Evolutionary conservation across 75 land plant genomes (phyloP).

Genomic region (Cryptomeria japonica): DNA sequence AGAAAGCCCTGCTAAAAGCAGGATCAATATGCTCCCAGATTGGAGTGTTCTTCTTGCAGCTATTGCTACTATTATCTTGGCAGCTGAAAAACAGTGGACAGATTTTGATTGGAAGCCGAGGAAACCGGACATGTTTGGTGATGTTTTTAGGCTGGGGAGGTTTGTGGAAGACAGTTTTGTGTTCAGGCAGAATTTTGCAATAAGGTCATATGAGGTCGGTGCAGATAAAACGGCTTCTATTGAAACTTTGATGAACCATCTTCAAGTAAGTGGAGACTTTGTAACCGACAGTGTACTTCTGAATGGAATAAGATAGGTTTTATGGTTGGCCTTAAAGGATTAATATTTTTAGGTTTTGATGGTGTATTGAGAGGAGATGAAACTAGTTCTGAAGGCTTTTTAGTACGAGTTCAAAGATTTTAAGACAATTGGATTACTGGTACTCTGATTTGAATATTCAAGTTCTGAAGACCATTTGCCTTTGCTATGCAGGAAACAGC

Average conservation of each 20-base stretch:
- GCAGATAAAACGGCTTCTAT: constrained; percentile 76
- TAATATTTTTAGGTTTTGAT: not conserved
- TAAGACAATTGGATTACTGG: not conserved
- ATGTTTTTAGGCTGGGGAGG: constrained; percentile 54
- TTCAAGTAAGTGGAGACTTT: constrained; percentile 47
- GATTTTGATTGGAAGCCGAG: constrained; percentile 21
- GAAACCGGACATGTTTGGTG: constrained; percentile 32
- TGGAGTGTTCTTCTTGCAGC: constrained; percentile 87
- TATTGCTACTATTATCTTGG: constrained; percentile 72
- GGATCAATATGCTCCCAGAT: constrained; percentile 69
- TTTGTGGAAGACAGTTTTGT: constrained; percentile 64
- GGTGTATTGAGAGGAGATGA: not conserved
- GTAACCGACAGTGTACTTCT: not conserved
- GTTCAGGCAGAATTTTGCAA: constrained; percentile 69
- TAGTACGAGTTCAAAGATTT: no score
- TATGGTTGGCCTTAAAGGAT: not conserved
- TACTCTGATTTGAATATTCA: not conserved
- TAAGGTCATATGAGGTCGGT: constrained; percentile 78
- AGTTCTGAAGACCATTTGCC: not conserved
- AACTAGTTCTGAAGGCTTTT: not conserved
- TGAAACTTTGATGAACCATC: constrained; percentile 73
- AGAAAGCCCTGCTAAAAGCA: constrained; percentile 40
- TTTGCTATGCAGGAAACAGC: constrained; percentile 59
- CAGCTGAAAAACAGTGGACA: constrained; percentile 87
- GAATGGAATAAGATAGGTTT: not conserved